These are phyloP conservation scores for Dictyostelium intermedium DNA, from an alignment of 78 protist genomes.

Conservation along the genomic window DNA sequence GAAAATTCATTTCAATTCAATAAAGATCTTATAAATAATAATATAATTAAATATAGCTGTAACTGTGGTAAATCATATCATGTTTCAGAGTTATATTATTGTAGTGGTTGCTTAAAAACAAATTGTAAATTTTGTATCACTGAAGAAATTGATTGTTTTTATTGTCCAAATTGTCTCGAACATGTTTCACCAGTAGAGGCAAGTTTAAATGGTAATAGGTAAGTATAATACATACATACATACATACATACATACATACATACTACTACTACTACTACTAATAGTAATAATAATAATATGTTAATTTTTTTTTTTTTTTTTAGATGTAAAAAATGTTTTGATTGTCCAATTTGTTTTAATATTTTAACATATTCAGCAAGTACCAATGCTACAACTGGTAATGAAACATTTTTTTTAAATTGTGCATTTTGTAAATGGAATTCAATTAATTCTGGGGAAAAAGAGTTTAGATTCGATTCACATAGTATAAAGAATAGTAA, in stretches of 20 bases:
- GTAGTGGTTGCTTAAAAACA: constrained; percentile 45
- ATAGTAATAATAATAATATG: neutral
- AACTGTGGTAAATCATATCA: constrained; percentile 43
- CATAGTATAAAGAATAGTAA: neutral
- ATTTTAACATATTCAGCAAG: constrained; percentile 31
- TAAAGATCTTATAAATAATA: neutral
- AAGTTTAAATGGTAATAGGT: constrained; percentile 44
- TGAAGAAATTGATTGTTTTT: constrained; percentile 56
- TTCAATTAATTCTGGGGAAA: neutral
- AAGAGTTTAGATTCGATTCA: neutral
- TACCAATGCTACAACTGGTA: neutral
- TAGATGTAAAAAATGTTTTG: constrained; percentile 67
- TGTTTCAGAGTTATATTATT: constrained; percentile 34
- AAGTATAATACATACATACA: neutral
- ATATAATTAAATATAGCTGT: constrained; percentile 54
- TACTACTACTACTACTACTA: neutral
- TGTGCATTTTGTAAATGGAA: constrained; percentile 72
- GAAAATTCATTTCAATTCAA: constrained; percentile 4
- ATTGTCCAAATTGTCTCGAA: constrained; percentile 66
- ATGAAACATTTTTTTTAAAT: constrained; percentile 46
- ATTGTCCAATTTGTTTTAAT: constrained; percentile 64
- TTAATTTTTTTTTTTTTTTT: neutral
- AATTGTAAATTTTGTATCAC: constrained; percentile 46
- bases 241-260: neutral
- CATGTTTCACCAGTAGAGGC: constrained; percentile 37